Evolutionary conservation across 768 basidiomycete genomes (phyloP), one percentile per base, ranked within the genome.

Genomic region (Auriscalpium vulgare): DNA sequence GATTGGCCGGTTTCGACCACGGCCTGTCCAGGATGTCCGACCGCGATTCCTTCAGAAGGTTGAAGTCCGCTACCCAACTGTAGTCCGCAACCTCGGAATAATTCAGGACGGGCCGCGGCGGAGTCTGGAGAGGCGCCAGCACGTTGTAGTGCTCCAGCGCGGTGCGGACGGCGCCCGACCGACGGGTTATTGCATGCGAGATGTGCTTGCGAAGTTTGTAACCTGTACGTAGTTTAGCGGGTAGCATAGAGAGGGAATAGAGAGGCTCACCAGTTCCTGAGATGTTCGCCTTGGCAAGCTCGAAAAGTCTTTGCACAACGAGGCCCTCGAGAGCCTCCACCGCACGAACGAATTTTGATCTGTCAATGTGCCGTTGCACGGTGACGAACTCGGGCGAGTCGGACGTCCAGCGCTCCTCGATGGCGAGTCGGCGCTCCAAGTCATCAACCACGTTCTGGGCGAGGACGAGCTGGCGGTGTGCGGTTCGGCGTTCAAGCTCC

Each of bases 121-220:
- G 53, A 11, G 16, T 10, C 45, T 43, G 37, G 10, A 21, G 43
- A 11, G 23, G 43, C 0, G 53, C 53, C 6, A 54, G 29, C 5
- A 13, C 47, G 53, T 54, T 54, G 53, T 54, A 54, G 7, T 10
- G 14, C 9, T 35, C 34, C 13, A 54, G 16, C 11, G 53, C 53
- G 1, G 19, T 46, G 23, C 45, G 53, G 35, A 54, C 16, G 6
- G 53, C 43, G 16, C 10, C 35, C 4, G n/a, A 45, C 8, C 53
- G 45, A 7, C n/a, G 17, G 7, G 37, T 46, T 19, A 54, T n/a
- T 6, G 43, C 43, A n/a, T 45, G 16, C 14, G 37, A 45, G 29
- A 54, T 54, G 37, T 40, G 38, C 11, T 40, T 54, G 8, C 53
- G 53, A 9, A 54, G 23, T 29, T 54, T 54, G 37, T 54, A 54